A percentile compares a stretch with the other conserved stretches of the same genome.
Conservation (phyloP, 2,329 filamentous ascomycete species). For the Xylaria sp. region DNA sequence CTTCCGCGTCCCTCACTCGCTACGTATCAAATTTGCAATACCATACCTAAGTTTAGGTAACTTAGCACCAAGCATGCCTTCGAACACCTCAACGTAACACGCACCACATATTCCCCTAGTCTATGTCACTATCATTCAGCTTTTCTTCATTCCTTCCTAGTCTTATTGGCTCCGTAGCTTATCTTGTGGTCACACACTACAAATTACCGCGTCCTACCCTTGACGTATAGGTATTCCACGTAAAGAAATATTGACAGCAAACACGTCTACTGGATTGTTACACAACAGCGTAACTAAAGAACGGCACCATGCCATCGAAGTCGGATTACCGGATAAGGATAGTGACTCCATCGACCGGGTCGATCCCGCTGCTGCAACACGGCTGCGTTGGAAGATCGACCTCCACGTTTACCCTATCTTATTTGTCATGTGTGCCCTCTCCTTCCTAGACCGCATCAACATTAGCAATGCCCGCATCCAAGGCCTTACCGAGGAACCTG, state of each 20-base stretch:
- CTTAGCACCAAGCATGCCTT: neutral
- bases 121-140: neutral
- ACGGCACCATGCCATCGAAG: neutral
- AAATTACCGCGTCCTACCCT: neutral
- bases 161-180: neutral
- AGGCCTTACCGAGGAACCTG: conserved; percentile 56
- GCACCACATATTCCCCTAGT: neutral
- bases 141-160: neutral
- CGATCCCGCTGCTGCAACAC: conserved; percentile 51
- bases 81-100: neutral
- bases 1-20: neutral
- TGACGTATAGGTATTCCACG: neutral
- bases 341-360: conserved; percentile 36
- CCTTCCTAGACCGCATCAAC: conserved; percentile 59
- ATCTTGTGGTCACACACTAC: neutral
- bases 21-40: neutral
- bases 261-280: neutral
- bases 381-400: conserved; percentile 56
- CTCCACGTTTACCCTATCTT: conserved; percentile 55
- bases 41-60: neutral
- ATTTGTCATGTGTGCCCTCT: conserved; percentile 56
- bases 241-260: neutral
- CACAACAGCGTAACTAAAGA: neutral
- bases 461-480: conserved; percentile 61
- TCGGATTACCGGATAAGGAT: neutral